phyloP scores from a whole-genome alignment of 768 basidiomycete genomes.

The Rubroboletus pulcherrimus region DNA sequence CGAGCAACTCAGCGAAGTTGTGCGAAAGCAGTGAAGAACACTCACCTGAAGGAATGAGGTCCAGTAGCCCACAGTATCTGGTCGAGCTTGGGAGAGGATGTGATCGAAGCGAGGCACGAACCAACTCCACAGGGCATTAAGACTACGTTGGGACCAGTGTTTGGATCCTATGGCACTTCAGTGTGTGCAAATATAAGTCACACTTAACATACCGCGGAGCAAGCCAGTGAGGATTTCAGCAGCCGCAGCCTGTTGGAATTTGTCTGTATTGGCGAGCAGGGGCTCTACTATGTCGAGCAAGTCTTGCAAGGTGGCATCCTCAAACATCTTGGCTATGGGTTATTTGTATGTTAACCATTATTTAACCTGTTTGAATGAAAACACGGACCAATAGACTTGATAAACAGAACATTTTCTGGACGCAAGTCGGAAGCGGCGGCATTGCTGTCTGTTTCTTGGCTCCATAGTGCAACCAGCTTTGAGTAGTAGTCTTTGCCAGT shows the following conservation, averaged over 20 bases:
- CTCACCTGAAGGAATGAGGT: conserved; percentile 51
- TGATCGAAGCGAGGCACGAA: conserved; percentile 52
- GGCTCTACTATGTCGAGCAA: conserved; percentile 57
- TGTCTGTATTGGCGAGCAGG: conserved; percentile 61
- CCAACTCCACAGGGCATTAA: conserved; percentile 71
- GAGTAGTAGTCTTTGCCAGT: conserved; percentile 55
- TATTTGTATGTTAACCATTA: conserved; percentile 26
- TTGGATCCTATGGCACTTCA: conserved; percentile 57
- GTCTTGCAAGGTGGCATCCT: conserved; percentile 46
- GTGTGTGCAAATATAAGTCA: background rate
- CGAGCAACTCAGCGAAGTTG: conserved; percentile 3
- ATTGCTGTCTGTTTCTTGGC: conserved; percentile 72
- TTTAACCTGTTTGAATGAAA: conserved; percentile 36
- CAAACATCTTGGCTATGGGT: conserved; percentile 62
- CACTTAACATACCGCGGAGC: conserved; percentile 53
- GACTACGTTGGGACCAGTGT: conserved; percentile 65
- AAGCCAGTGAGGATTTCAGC: conserved; percentile 72
- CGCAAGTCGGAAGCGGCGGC: conserved; percentile 53
- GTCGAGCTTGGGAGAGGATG: conserved; percentile 74
- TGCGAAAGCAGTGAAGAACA: background rate
- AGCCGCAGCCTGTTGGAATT: conserved; percentile 83
- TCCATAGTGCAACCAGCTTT: conserved; percentile 62
- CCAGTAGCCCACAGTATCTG: conserved; percentile 80
- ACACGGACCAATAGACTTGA: conserved; percentile 46
- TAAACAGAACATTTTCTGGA: conserved; percentile 44